Conservation (phyloP, 768 basidiomycete species). For the Collybia sordida region DNA sequence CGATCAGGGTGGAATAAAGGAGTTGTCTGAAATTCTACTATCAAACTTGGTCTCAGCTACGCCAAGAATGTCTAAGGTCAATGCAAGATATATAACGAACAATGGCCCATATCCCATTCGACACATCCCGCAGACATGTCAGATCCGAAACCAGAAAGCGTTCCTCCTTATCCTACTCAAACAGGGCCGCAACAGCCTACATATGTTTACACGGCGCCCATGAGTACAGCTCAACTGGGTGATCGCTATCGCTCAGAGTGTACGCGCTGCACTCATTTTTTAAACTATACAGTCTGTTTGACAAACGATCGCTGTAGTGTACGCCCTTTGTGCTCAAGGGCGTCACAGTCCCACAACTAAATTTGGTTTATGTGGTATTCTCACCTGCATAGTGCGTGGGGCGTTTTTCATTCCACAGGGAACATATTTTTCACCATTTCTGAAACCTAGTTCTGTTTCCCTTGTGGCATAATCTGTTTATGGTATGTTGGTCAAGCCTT, state of each 20-base stretch:
- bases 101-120: too few species aligned
- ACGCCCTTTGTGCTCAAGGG: constrained; percentile 24
- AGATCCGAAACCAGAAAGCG: too few species aligned
- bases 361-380: constrained; percentile 28
- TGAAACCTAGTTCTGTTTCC: constrained; percentile 18
- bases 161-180: not conserved
- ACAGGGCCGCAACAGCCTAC: constrained; percentile 5
- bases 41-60: too few species aligned
- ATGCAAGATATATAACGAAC: too few species aligned
- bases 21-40: too few species aligned
- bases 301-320: constrained; percentile 16
- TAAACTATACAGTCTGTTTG: not conserved
- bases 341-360: constrained; percentile 19
- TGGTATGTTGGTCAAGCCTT: constrained; percentile 14
- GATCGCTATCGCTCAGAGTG: constrained; percentile 23
- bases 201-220: not conserved
- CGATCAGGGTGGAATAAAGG: too few species aligned
- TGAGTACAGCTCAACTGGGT: constrained; percentile 17
- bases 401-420: not conserved
- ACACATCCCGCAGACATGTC: too few species aligned
- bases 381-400: constrained; percentile 22
- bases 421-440: not conserved
- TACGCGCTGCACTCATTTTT: constrained; percentile 5
- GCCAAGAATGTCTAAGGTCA: too few species aligned
- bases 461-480: constrained; percentile 24